Evolutionary conservation across 2,329 filamentous ascomycete species (phyloP).

Genomic region (Fusarium sp.): DNA sequence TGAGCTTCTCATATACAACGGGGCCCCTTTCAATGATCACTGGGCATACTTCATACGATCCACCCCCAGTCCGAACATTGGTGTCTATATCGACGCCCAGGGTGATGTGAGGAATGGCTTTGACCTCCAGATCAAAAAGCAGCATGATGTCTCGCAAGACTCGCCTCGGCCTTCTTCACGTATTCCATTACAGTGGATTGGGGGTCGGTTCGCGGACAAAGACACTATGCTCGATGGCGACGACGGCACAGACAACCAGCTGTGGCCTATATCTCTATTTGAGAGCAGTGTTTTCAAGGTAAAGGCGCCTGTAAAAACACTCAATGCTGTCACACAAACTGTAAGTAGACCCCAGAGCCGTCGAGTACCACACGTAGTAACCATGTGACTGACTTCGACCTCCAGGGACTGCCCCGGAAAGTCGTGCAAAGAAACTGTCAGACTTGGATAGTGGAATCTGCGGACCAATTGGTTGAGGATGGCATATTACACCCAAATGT

Average conservation of each 20-base stretch:
- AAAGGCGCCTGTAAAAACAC: neutral
- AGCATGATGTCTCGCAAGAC: neutral
- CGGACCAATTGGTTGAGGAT: neutral
- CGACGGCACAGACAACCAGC: rapidly evolving
- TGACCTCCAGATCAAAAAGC: neutral
- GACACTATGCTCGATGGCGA: neutral
- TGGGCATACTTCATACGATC: constrained; percentile 9
- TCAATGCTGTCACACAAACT: rapidly evolving
- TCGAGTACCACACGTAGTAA: rapidly evolving
- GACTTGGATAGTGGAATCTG: constrained; percentile 22
- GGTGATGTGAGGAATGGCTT: constrained; percentile 6
- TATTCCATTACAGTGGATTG: neutral
- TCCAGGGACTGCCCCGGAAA: neutral
- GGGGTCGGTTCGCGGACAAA: rapidly evolving
- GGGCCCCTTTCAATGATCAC: neutral
- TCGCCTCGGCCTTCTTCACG: rapidly evolving
- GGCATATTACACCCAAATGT: neutral
- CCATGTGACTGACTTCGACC: rapidly evolving
- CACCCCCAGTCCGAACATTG: rapidly evolving
- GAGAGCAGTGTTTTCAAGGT: neutral
- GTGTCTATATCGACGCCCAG: neutral
- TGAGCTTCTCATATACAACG: neutral
- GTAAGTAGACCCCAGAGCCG: neutral
- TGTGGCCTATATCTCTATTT: rapidly evolving
- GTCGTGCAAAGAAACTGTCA: constrained; percentile 13